Evolutionary conservation across 2,329 filamentous ascomycete species (phyloP).

Genomic region (Tolypocladium capitatum): DNA sequence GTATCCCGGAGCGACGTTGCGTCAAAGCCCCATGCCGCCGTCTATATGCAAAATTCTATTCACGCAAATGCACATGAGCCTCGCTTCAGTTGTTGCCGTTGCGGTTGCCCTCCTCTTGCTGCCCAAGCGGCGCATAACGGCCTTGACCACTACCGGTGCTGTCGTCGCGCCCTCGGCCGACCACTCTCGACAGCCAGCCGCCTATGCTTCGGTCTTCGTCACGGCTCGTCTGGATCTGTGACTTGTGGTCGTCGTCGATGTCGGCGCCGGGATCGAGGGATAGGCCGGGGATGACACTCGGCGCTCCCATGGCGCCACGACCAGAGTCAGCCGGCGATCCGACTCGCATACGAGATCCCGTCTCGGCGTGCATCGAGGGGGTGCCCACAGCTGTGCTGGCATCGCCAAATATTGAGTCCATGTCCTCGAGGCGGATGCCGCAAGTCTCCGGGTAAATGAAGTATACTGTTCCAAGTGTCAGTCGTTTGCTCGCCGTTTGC

Average conservation of each 20-base stretch:
- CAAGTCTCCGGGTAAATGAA: slow-evolving; percentile 97
- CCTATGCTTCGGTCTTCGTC: slow-evolving; percentile 30
- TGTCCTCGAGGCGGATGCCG: slow-evolving; percentile 88
- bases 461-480: slow-evolving; percentile 51
- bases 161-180: slow-evolving; percentile 24
- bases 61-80: slow-evolving; percentile 8
- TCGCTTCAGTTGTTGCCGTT: slow-evolving; percentile 12
- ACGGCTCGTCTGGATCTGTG: slow-evolving; percentile 18
- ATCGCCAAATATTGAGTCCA: slow-evolving; percentile 90
- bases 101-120: slow-evolving; percentile 23
- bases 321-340: slow-evolving; percentile 65
- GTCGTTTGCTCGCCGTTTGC: slow-evolving; percentile 3
- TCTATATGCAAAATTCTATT: slow-evolving; percentile 26
- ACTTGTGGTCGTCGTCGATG: slow-evolving; percentile 36
- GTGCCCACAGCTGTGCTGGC: slow-evolving; percentile 71
- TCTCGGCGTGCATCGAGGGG: slow-evolving; percentile 59
- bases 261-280: slow-evolving; percentile 63
- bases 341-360: slow-evolving; percentile 65
- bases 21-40: slow-evolving; percentile 1
- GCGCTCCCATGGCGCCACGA: slow-evolving; percentile 43
- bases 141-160: slow-evolving; percentile 25
- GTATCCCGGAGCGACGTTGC: background rate
- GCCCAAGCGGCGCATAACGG: slow-evolving; percentile 28
- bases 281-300: slow-evolving; percentile 63
- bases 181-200: slow-evolving; percentile 34